Evolutionary conservation across 2,329 filamentous ascomycete genomes (phyloP).

Genomic region (Epichloe sylvatica): DNA sequence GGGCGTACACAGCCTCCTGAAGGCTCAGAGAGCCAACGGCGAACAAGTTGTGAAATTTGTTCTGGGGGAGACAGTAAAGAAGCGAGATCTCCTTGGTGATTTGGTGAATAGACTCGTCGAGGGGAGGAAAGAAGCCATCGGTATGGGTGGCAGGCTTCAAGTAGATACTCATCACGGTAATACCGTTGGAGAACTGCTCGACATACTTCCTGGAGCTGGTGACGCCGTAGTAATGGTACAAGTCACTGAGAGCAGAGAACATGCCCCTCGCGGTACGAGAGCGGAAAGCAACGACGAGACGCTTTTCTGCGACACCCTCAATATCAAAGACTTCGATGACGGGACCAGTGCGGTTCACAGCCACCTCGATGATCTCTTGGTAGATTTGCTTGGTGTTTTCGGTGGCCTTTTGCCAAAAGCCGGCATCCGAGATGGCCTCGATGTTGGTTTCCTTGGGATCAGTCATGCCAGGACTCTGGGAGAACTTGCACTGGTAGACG

Average conservation of each 20-base stretch:
- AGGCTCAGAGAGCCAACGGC: constrained; percentile 74
- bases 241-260: constrained; percentile 86
- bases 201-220: constrained; percentile 96
- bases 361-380: constrained; percentile 79
- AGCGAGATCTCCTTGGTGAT: constrained; percentile 98
- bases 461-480: constrained; percentile 56
- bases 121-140: constrained; percentile 52
- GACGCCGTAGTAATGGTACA: constrained; percentile 97
- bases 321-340: constrained; percentile 98
- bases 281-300: constrained; percentile 87
- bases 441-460: constrained; percentile 70
- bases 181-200: constrained; percentile 96
- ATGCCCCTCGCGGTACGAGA: constrained; percentile 82
- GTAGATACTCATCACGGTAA: constrained; percentile 94
- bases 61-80: constrained; percentile 94
- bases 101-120: constrained; percentile 92
- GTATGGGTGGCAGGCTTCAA: constrained; percentile 56
- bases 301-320: constrained; percentile 79
- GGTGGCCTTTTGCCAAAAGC: constrained; percentile 92
- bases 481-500: constrained; percentile 92
- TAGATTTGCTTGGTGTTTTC: constrained; percentile 93
- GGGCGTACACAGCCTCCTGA: constrained; percentile 93
- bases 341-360: constrained; percentile 72
- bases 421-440: constrained; percentile 81
- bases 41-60: constrained; percentile 87